Evolutionary conservation across 1,139 yeast genomes (phyloP), one percentile per base, ranked within the genome.

Genomic region (Blastobotrys capitulatus): DNA sequence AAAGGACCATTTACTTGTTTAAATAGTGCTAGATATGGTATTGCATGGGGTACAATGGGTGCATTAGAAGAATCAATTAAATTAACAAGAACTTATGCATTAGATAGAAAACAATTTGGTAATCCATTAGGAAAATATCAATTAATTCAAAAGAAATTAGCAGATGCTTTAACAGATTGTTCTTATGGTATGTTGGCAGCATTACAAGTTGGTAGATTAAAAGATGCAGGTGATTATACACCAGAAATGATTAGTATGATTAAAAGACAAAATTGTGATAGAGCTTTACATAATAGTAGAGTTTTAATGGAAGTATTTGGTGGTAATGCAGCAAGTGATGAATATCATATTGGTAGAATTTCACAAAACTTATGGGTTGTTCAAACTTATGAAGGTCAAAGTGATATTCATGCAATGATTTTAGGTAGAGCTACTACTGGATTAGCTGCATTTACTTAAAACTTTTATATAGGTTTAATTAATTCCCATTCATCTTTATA

Each of bases 1-100:
- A 72, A 70, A 63, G 76, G 76, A 9, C 76, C 76, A 18, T 72
- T 72, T 57, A 66, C 75, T 9, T 72, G 76, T 47, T 62, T 72
- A 38, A 72, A 72, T 59, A 66, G 70, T 52, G 76, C 76, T 10
- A 65, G 76, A 29, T 70, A 64, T 49, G 76, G 76, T 13, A 72
- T 72, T 51, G 69, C 75, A 7, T 72, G 75, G 74, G 76, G 76
- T 41, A 62, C 70, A 15, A 68, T 71, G 60, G 76, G 76, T 31
- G 76, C 76, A 2, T 60, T 72, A 38, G 76, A 72, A 55, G 74
- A 69, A 49, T 65, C 74, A 4, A 57, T 72, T 43, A 62, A 59
- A 35, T 59, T 69, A 19, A 64, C 76, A 2, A 64, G 76, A 42
- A 60, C 59, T 44, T 72, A 72, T 55, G 54, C 74, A 7, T 58